Conservation (phyloP, 2,329 filamentous ascomycete genomes). For the Thelonectria blattea region DNA sequence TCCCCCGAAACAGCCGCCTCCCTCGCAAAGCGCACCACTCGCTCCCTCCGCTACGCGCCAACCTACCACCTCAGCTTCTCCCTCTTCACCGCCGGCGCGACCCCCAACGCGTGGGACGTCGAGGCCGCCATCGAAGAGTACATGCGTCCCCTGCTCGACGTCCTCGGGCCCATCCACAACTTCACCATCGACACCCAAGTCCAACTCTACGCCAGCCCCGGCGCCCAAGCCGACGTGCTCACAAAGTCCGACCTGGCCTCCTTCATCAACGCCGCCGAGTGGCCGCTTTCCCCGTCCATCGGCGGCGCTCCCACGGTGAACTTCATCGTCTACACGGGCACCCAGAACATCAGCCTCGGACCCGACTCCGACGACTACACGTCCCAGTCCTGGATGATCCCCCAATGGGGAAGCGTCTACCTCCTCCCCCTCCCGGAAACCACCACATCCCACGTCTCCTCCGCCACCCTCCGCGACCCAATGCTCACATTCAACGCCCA, state of each 20-base stretch:
- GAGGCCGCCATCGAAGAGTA: slow-evolving; percentile 81
- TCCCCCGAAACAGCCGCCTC: slow-evolving; percentile 60
- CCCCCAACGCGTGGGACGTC: slow-evolving; percentile 90
- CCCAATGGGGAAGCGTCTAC: slow-evolving; percentile 86
- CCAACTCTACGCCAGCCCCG: slow-evolving; percentile 83
- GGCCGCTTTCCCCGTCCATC: slow-evolving; percentile 94
- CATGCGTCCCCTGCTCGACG: slow-evolving; percentile 79
- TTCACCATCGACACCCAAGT: slow-evolving; percentile 97
- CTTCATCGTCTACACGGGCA: slow-evolving; percentile 89
- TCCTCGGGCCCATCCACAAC: slow-evolving; percentile 84
- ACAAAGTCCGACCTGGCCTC: slow-evolving; percentile 87
- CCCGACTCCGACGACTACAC: slow-evolving; percentile 51
- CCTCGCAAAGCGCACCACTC: slow-evolving; percentile 74
- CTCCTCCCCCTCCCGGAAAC: slow-evolving; percentile 57
- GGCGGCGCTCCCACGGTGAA: slow-evolving; percentile 93
- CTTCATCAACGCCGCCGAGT: slow-evolving; percentile 97
- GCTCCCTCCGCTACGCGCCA: slow-evolving; percentile 88
- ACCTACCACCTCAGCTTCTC: slow-evolving; percentile 97
- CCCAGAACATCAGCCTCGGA: slow-evolving; percentile 68
- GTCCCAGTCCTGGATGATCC: slow-evolving; percentile 82
- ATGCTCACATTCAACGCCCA: slow-evolving; percentile 92
- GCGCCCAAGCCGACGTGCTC: slow-evolving; percentile 69
- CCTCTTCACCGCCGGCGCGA: slow-evolving; percentile 80
- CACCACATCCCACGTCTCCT: slow-evolving; percentile 55
- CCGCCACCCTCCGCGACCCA: slow-evolving; percentile 73